Percentiles rank a stretch among this genome's conserved stretches.
Conservation (phyloP, 2,329 filamentous ascomycete genomes). For the Stemphylium lycopersici region DNA sequence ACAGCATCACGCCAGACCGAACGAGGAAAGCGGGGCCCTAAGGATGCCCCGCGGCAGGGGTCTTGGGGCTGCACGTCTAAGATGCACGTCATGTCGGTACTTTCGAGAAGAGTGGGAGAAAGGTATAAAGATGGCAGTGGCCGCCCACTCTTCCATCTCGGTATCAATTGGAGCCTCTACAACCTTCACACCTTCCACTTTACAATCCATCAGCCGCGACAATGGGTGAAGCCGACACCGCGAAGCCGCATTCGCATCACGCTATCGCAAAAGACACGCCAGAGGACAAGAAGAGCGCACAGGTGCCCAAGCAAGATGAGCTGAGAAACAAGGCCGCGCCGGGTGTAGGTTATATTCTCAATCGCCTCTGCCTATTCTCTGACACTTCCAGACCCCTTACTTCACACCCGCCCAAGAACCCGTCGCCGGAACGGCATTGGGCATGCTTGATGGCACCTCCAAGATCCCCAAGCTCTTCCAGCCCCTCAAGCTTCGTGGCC, state of each 20-base stretch:
- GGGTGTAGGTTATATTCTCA: constrained; percentile 41
- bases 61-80: constrained; percentile 3
- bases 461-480: constrained; percentile 65
- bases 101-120: constrained; percentile 26
- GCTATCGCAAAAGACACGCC: constrained; percentile 37
- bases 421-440: constrained; percentile 54
- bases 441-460: constrained; percentile 55
- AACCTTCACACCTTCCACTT: neutral
- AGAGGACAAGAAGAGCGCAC: constrained; percentile 31
- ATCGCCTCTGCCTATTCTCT: neutral
- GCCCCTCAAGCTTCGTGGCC: constrained; percentile 62
- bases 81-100: constrained; percentile 26
- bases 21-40: constrained; percentile 24
- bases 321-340: constrained; percentile 52
- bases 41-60: constrained; percentile 19
- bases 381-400: constrained; percentile 48
- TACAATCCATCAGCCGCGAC: constrained; percentile 4
- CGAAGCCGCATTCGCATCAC: constrained; percentile 41
- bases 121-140: constrained; percentile 29
- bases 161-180: constrained; percentile 3
- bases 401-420: constrained; percentile 57
- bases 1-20: constrained; percentile 7
- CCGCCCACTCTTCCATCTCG: constrained; percentile 2
- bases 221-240: constrained; percentile 33
- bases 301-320: constrained; percentile 21